Evolutionary conservation across 306 rosid species (phyloP).

Genomic region (Sicyos baderoa): DNA sequence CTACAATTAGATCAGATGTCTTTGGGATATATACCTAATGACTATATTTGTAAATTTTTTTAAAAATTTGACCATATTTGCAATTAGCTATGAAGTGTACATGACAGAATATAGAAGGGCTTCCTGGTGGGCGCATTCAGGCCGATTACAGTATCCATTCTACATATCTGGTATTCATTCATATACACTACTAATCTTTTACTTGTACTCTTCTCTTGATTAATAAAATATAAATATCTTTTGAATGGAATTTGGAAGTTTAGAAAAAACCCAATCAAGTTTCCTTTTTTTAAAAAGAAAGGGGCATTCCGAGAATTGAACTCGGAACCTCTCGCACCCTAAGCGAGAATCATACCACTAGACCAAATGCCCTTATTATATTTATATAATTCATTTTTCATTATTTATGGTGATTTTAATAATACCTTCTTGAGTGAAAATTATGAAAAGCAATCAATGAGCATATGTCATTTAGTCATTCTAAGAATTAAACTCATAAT

Average conservation of each 20-base stretch:
- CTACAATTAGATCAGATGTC: too few relatives aligned
- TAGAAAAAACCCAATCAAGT: too few relatives aligned
- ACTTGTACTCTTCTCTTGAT: neutral
- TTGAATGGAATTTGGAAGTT: neutral
- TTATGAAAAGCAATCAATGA: too few relatives aligned
- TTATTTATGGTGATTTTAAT: too few relatives aligned
- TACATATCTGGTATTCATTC: neutral
- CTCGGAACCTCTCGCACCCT: conserved; percentile 9
- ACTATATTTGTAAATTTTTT: too few relatives aligned
- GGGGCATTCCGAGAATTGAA: conserved; percentile 8
- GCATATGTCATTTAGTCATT: too few relatives aligned
- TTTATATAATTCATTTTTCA: too few relatives aligned
- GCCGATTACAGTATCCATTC: neutral
- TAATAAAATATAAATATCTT: neutral
- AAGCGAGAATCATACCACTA: conserved; percentile 11
- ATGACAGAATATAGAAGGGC: neutral
- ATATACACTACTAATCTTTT: neutral
- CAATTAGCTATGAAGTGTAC: neutral
- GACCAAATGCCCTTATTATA: neutral
- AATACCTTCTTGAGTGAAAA: too few relatives aligned
- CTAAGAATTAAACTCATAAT: too few relatives aligned
- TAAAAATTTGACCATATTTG: too few relatives aligned
- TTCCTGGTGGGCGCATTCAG: neutral
- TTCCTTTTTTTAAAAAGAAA: too few relatives aligned
- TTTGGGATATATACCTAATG: too few relatives aligned